phyloP scores from a whole-genome alignment of 108 stramenopile genomes.

The Asterionellopsis glacialis region DNA sequence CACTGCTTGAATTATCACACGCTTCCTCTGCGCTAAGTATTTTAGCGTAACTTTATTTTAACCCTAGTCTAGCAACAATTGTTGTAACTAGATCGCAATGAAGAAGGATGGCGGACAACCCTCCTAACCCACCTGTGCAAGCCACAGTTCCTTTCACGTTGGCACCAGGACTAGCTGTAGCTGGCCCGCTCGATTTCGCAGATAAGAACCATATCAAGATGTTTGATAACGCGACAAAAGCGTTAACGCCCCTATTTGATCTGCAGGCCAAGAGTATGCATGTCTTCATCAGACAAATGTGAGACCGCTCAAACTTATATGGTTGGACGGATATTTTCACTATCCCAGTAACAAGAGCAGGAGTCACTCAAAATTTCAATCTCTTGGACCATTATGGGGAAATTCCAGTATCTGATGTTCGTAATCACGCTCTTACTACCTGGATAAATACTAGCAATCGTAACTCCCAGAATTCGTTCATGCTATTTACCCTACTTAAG shows the following conservation, averaged over 20 bases:
- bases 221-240: not conserved
- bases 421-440: not conserved
- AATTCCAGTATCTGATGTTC: not conserved
- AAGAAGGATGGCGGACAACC: too few relatives aligned
- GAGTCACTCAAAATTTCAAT: not conserved
- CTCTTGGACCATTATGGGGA: conserved; percentile 4
- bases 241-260: not conserved
- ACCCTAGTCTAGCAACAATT: too few relatives aligned
- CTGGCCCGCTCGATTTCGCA: conserved; percentile 2
- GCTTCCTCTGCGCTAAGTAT: too few relatives aligned
- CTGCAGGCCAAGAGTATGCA: not conserved
- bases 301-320: not conserved
- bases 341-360: not conserved
- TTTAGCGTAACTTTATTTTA: too few relatives aligned
- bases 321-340: not conserved
- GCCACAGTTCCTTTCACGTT: not conserved
- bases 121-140: too few relatives aligned
- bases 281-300: not conserved
- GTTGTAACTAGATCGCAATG: too few relatives aligned
- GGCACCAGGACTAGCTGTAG: not conserved
- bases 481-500: conserved; percentile 2
- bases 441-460: not conserved
- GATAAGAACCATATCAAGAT: not conserved
- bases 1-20: too few relatives aligned
- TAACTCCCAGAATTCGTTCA: conserved; percentile 4